Percentiles rank a stretch among this genome's conserved stretches.
These are phyloP conservation scores for Penicillium rolfsii DNA, from an alignment of 2,329 filamentous ascomycete species.

Conservation along the genomic window DNA sequence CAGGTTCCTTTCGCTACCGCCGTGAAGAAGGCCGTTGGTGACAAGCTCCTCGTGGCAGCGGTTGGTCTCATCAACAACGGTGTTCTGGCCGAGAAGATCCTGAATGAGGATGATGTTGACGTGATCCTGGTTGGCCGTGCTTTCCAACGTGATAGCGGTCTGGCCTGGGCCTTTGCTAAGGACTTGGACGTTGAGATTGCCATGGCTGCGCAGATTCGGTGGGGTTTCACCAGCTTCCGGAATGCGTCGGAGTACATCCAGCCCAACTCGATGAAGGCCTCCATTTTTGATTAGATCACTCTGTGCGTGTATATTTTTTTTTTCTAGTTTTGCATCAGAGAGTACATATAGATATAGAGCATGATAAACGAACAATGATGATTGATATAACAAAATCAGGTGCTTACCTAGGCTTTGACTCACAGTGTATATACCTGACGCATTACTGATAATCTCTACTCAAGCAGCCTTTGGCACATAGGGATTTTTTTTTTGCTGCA, in stretches of 20 bases:
- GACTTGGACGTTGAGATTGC: conserved; percentile 36
- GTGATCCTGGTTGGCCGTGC: conserved; percentile 59
- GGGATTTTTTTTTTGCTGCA: too few species aligned
- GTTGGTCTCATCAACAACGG: conserved; percentile 76
- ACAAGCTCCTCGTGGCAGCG: conserved; percentile 69
- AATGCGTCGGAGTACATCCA: conserved; percentile 34
- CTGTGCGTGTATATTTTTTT: not conserved
- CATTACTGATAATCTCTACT: too few species aligned
- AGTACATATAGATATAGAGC: conserved; percentile 10
- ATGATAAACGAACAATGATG: conserved; percentile 9
- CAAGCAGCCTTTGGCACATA: too few species aligned
- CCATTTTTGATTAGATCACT: conserved; percentile 32
- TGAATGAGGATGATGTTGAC: conserved; percentile 61
- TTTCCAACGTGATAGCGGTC: conserved; percentile 32
- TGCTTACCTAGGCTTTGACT: not conserved
- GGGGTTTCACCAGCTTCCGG: conserved; percentile 36
- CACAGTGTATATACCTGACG: too few species aligned
- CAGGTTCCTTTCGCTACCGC: conserved; percentile 73
- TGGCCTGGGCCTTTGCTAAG: conserved; percentile 35
- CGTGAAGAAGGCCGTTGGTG: conserved; percentile 75
- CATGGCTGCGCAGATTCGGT: conserved; percentile 39
- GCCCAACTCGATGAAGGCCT: conserved; percentile 31
- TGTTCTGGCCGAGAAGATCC: conserved; percentile 66
- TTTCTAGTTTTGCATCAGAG: conserved; percentile 7
- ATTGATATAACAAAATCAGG: not conserved